Conservation (phyloP, 345 rosid genomes). For the Gossypium arboreum region DNA sequence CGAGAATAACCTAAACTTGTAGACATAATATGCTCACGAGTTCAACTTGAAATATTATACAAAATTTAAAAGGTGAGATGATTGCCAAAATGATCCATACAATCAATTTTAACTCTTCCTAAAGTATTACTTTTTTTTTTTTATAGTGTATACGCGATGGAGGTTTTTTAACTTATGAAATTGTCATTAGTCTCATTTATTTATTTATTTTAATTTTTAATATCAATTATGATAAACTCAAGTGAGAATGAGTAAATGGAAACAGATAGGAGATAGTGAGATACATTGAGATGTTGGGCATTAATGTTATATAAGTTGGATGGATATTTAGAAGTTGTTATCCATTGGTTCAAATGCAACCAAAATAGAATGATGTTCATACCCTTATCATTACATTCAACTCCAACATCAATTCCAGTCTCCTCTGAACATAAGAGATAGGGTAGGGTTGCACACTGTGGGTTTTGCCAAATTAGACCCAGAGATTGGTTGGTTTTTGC, state of each 20-base stretch:
- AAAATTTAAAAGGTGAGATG: no score
- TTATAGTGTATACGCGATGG: no score
- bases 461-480: not conserved
- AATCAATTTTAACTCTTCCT: no score
- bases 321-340: slow-evolving; percentile 4
- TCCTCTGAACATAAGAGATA: not conserved
- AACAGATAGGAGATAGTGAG: not conserved
- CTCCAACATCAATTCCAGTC: slow-evolving; percentile 1
- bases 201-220: no score
- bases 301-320: not conserved
- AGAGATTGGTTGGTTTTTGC: slow-evolving; percentile 10
- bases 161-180: no score
- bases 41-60: no score
- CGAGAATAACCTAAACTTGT: no score
- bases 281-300: not conserved
- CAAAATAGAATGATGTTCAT: slow-evolving; percentile 5
- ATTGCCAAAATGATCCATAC: no score
- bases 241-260: not conserved
- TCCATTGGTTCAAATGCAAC: slow-evolving; percentile 11
- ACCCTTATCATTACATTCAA: not conserved
- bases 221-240: not conserved
- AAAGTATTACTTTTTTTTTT: no score
- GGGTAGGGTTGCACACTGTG: not conserved
- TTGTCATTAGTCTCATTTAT: no score
- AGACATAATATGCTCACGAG: no score